Evolutionary conservation across 495 filamentous ascomycete species (phyloP), one percentile per base, ranked within the genome.

Genomic region (Massariosphaeria phaeospora): DNA sequence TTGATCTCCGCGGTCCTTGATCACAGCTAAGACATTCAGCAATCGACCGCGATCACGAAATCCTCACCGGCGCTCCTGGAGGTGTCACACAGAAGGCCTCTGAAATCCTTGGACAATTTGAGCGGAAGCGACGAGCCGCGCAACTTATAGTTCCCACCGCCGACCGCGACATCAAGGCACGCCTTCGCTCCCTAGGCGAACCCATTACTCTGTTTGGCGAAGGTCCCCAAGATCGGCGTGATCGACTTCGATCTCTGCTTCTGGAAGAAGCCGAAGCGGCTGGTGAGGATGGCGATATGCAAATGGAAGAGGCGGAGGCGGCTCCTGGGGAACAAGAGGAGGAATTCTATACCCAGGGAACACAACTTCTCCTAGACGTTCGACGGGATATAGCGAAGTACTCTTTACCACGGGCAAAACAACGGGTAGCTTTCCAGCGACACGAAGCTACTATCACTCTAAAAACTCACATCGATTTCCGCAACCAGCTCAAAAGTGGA

Each of bases 141-240:
- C 84, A 86, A 11, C 89, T 96, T 62, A 84, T 84, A n/a, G 94
- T 99, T 2, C 93, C 93, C 3, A 99, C 93, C 46, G 90, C 95
- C 62, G 94, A 99, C 75, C 85, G 78, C 24, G 82, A 85, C 57
- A 91, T 99, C 30, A 85, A 89, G 33, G 73, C 79, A 21, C 82
- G 82, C 30, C 73, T 97, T 46, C 84, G 94, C 61, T 84, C 91
- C 61, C 75, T 96, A 30, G 87, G 86, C 10, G 84, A 99, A 66
- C 94, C 93, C 2, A 84, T 97, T 49, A 99, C 94, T 4, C 76
- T 97, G 0, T 99, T 99, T 62, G 93, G 89, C 38, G 93, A 99
- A 75, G 90, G 88, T 5, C 85, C 85, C 0, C 82, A 75, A 5
- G 91, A 97, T 61, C 76, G 93, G 51, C 78, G 93, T 72, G 93